Conservation (phyloP, 148 eudicot species). For the Vaccinium macrocarpon region DNA sequence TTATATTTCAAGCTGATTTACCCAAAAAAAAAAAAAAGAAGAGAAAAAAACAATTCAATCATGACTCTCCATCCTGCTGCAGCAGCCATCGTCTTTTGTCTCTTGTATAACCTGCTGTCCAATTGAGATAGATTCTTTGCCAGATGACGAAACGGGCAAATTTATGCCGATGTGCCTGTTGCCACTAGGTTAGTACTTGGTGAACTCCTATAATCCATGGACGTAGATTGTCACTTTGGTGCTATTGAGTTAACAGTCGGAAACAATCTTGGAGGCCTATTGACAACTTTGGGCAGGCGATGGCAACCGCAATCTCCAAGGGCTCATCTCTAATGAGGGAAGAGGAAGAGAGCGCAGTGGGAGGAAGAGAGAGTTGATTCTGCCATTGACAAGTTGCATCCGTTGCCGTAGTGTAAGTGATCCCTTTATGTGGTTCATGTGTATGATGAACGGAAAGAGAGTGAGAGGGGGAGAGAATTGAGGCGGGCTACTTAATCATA, state of each 20-base stretch:
- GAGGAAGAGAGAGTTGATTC: background rate
- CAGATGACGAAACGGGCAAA: background rate
- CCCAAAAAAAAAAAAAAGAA: too few relatives aligned
- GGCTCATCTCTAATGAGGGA: background rate
- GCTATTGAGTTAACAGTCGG: background rate
- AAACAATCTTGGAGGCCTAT: background rate
- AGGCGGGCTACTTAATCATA: background rate
- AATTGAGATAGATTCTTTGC: background rate
- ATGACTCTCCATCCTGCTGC: background rate
- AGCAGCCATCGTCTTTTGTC: background rate
- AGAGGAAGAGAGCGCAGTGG: background rate
- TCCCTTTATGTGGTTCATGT: too few relatives aligned
- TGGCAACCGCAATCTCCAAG: too few relatives aligned
- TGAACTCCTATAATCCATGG: background rate
- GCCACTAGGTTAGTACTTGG: background rate
- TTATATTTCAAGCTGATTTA: too few relatives aligned
- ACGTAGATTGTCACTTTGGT: background rate
- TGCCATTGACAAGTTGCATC: background rate
- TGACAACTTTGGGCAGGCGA: background rate
- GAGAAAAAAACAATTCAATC: too few relatives aligned
- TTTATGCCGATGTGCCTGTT: background rate
- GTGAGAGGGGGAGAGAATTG: background rate
- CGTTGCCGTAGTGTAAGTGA: too few relatives aligned
- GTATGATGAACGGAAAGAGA: background rate
- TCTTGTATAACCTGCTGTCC: background rate